A percentile compares a stretch with the other conserved stretches of the same genome.
phyloP scores from a whole-genome alignment of 495 filamentous ascomycete species.

The Aspergillus indologenus region DNA sequence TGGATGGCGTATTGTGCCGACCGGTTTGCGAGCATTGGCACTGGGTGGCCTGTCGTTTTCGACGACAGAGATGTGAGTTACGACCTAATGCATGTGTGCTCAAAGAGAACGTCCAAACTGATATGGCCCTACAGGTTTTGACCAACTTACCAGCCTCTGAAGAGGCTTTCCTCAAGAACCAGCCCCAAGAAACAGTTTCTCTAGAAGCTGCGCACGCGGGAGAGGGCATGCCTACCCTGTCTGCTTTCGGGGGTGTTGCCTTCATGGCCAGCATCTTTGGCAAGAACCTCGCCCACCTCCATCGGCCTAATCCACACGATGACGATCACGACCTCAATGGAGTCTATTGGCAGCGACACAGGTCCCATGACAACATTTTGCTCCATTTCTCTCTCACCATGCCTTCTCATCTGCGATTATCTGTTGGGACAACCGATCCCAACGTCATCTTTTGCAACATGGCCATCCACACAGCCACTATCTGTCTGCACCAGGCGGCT shows the following conservation, averaged over 20 bases:
- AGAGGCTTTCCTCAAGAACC: slow-evolving; percentile 81
- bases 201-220: slow-evolving; percentile 72
- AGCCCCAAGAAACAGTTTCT: slow-evolving; percentile 63
- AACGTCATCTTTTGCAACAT: slow-evolving; percentile 96
- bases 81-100: not conserved
- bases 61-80: slow-evolving; percentile 79
- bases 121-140: slow-evolving; percentile 53
- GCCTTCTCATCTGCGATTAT: slow-evolving; percentile 79
- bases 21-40: slow-evolving; percentile 93
- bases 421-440: slow-evolving; percentile 67
- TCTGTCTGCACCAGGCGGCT: slow-evolving; percentile 95
- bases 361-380: slow-evolving; percentile 84
- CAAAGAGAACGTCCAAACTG: slow-evolving; percentile 6
- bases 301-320: slow-evolving; percentile 81
- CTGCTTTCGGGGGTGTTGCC: slow-evolving; percentile 76
- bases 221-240: slow-evolving; percentile 64
- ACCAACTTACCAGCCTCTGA: slow-evolving; percentile 83
- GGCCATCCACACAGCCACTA: slow-evolving; percentile 93
- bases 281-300: slow-evolving; percentile 89
- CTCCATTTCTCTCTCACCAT: slow-evolving; percentile 81
- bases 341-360: slow-evolving; percentile 93
- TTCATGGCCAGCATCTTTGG: slow-evolving; percentile 88
- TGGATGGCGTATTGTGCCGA: slow-evolving; percentile 92
- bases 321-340: slow-evolving; percentile 86
- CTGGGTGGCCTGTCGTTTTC: slow-evolving; percentile 92